These are phyloP conservation scores for Endocalyx cinctus DNA, from an alignment of 2,329 filamentous ascomycete species.

Conservation along the genomic window DNA sequence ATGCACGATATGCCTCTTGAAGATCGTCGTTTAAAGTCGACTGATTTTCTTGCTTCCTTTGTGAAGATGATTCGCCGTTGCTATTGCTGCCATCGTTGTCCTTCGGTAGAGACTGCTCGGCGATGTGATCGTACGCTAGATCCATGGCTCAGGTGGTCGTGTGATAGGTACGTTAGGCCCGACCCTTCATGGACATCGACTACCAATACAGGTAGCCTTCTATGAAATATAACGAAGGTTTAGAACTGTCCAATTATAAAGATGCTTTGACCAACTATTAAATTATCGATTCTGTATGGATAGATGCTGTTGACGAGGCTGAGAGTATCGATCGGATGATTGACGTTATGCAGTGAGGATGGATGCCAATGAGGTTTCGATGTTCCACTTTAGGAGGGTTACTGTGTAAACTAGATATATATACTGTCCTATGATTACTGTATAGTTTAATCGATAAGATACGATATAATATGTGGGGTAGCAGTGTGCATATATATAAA, in stretches of 20 bases:
- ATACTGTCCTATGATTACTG: too few species aligned
- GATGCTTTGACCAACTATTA: too few species aligned
- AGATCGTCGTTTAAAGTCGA: constrained; percentile 77
- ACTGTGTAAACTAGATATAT: too few species aligned
- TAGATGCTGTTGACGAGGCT: constrained; percentile 19
- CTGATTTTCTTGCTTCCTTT: constrained; percentile 38
- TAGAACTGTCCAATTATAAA: too few species aligned
- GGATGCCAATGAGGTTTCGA: too few species aligned
- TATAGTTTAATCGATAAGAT: too few species aligned
- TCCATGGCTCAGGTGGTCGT: too few species aligned
- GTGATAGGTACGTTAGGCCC: too few species aligned
- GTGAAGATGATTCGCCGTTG: constrained; percentile 26
- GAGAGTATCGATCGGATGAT: constrained; percentile 20
- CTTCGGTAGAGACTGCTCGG: constrained; percentile 70
- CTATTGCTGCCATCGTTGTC: constrained; percentile 26
- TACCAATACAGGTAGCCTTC: constrained; percentile 2
- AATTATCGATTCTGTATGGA: constrained; percentile 6
- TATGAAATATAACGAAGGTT: too few species aligned
- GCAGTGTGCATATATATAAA: too few species aligned
- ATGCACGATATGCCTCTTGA: constrained; percentile 91
- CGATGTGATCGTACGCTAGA: constrained; percentile 94
- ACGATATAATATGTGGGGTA: too few species aligned
- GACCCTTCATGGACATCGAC: constrained; percentile 13
- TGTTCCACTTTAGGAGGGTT: too few species aligned
- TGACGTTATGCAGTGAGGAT: constrained; percentile 21